These are phyloP conservation scores for Oryza meyeriana DNA, from an alignment of 176 grass and related monocot species.

Conservation along the genomic window DNA sequence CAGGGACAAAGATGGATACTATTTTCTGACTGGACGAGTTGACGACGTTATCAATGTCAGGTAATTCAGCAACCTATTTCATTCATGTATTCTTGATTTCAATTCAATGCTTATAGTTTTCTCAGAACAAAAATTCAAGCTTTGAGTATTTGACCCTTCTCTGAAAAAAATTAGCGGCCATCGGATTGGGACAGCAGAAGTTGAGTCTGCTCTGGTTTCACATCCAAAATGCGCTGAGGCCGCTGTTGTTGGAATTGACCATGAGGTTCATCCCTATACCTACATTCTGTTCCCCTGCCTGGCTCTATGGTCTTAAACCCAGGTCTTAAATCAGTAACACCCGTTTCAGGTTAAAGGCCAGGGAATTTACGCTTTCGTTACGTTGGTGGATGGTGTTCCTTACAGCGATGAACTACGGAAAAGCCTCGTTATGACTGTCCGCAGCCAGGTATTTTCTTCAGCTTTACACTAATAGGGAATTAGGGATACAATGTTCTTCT, in stretches of 20 bases:
- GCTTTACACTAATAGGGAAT: not conserved
- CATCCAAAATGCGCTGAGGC: slow-evolving; percentile 93
- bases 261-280: slow-evolving; percentile 61
- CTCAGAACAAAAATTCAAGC: not conserved
- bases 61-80: slow-evolving; percentile 35
- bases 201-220: slow-evolving; percentile 93
- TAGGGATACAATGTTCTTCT: not conserved
- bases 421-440: slow-evolving; percentile 71
- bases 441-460: slow-evolving; percentile 64
- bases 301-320: not conserved
- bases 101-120: not conserved
- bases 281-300: not conserved
- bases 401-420: slow-evolving; percentile 89
- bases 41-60: slow-evolving; percentile 99
- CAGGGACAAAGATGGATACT: slow-evolving; percentile 93
- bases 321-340: not conserved
- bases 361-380: slow-evolving; percentile 95
- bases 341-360: slow-evolving; percentile 88
- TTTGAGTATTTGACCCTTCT: slow-evolving; percentile 12
- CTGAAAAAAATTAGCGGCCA: slow-evolving; percentile 59
- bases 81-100: not conserved
- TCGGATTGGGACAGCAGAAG: slow-evolving; percentile 95
- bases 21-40: slow-evolving; percentile 96
- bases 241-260: slow-evolving; percentile 91
- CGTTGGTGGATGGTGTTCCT: slow-evolving; percentile 81